Percentiles rank a stretch among this genome's conserved stretches.
These are phyloP conservation scores for Penicillium crystallinum DNA, from an alignment of 495 filamentous ascomycete genomes.

Conservation along the genomic window DNA sequence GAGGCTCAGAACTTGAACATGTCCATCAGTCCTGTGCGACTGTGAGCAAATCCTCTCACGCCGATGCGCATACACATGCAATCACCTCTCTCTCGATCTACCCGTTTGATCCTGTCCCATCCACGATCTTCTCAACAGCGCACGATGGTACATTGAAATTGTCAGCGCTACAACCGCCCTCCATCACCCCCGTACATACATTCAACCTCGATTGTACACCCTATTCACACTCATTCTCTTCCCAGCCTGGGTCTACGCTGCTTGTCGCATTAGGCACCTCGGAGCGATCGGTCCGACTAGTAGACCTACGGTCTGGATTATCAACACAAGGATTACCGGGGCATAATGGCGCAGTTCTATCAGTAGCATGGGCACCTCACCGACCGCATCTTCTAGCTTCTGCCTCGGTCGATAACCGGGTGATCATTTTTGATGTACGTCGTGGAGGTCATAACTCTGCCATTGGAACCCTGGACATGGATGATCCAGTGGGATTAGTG, in stretches of 20 bases:
- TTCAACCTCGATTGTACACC: conserved; percentile 69
- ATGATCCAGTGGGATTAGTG: conserved; percentile 63
- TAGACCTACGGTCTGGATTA: conserved; percentile 75
- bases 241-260: conserved; percentile 61
- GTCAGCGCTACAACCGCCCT: conserved; percentile 57
- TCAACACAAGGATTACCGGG: conserved; percentile 72
- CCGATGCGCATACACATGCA: conserved; percentile 62
- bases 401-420: conserved; percentile 69
- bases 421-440: conserved; percentile 81
- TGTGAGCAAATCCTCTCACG: conserved; percentile 37
- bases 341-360: conserved; percentile 65
- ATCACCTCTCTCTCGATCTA: conserved; percentile 85
- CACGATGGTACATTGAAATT: conserved; percentile 81
- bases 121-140: conserved; percentile 73
- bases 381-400: conserved; percentile 74
- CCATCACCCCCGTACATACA: conserved; percentile 48
- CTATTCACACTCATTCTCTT: conserved; percentile 71
- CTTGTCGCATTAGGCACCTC: conserved; percentile 82
- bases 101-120: conserved; percentile 68
- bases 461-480: conserved; percentile 72
- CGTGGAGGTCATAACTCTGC: conserved; percentile 54
- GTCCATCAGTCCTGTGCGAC: conserved; percentile 47
- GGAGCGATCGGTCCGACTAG: conserved; percentile 69
- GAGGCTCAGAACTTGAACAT: conserved; percentile 35
- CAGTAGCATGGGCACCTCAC: conserved; percentile 73